Percentiles rank a stretch among this genome's conserved stretches.
Conservation (phyloP, 2,329 filamentous ascomycete genomes). For the Raffaelea ambrosiae region DNA sequence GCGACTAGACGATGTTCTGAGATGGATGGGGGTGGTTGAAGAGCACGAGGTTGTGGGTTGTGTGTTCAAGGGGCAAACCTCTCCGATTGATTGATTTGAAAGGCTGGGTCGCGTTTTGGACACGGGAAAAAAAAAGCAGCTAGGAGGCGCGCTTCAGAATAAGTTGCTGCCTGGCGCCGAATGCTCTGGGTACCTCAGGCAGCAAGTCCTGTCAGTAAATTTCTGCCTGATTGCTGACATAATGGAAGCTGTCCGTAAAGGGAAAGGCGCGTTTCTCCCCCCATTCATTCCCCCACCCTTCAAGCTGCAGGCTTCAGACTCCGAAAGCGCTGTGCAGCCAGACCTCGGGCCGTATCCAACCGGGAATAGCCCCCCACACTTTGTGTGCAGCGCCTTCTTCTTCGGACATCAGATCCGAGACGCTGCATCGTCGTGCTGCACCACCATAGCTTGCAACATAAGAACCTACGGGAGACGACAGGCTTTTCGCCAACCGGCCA, state of each 20-base stretch:
- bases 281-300: neutral
- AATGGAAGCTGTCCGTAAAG: neutral
- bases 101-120: conserved; percentile 6
- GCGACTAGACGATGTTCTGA: neutral
- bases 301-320: neutral
- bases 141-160: neutral
- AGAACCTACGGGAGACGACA: neutral
- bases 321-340: conserved; percentile 1
- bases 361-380: conserved; percentile 11
- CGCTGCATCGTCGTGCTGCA: neutral
- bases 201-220: no score
- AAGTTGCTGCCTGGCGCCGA: conserved; percentile 6
- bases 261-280: neutral
- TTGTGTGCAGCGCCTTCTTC: neutral
- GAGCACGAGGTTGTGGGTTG: conserved; percentile 1
- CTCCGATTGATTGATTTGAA: conserved; percentile 4
- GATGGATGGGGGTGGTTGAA: conserved; percentile 1
- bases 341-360: conserved; percentile 30
- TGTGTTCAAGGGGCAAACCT: neutral
- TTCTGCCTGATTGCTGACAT: neutral
- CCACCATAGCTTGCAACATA: neutral
- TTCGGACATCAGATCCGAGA: neutral
- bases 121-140: conserved; percentile 5
- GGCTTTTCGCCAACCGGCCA: no score
- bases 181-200: neutral